Evolutionary conservation across 495 filamentous ascomycete species (phyloP), one percentile per base, ranked within the genome.

Genomic region (Neurospora discreta): DNA sequence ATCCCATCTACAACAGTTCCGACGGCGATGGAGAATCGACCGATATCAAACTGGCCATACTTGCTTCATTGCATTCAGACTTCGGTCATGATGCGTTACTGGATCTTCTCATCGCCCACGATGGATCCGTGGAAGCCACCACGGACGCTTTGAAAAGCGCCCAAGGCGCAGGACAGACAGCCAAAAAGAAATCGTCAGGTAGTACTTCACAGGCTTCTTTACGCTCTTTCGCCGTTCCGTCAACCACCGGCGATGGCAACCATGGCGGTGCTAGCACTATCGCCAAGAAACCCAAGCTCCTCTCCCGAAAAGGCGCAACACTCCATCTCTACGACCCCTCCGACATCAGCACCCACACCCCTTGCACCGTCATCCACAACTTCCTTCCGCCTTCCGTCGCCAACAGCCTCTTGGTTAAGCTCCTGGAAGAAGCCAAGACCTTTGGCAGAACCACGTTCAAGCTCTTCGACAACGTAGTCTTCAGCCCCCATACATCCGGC

Each of bases 321-420:
- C 80, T 97, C 9, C 90, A 94, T 78, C 85, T 98, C 0, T 98
- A 88, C 75, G 85, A 90, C 39, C 91, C 94, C 3, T 83, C 87
- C 42, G 93, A 97, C 77, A 86, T 98, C 38, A 89, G 90, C 68
- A 82, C 86, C 18, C 86, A 94, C 75, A 97, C 95, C 0, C 93
- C 95, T 20, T 97, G 93, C 81, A 92, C 91, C 10, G 90, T 97
- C 74, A 89, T 97, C 76, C 94, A 94, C 81, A 95, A 96, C 76
- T 98, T 98, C 77, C 85, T 98, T 0, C 90, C 92, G 0, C 15
- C 85, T 0, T 82, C 89, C 9, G 85, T 90, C 68, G 95, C 95
- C 23, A 90, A 92, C 69, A 80, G 83, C 5, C 87, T 98, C 13
- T 85, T 98, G 0, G 74, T 81, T 3, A 94, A 98, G 76, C 84